phyloP scores from a whole-genome alignment of 345 rosid genomes.

The Sonneratia caseolaris region DNA sequence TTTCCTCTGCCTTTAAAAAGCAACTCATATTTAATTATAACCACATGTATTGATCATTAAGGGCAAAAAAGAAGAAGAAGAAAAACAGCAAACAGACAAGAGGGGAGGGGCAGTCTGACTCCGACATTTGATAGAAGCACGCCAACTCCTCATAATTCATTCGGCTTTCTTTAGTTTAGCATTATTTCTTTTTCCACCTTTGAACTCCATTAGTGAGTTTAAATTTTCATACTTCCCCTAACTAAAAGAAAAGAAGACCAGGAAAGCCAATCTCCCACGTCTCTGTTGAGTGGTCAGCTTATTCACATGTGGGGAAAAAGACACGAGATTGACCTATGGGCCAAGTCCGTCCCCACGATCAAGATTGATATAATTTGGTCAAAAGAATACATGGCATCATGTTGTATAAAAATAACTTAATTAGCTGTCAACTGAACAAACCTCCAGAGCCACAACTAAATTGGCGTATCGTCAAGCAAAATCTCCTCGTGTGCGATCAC shows the following conservation, averaged over 20 bases:
- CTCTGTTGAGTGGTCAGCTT: neutral
- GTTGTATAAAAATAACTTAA: neutral
- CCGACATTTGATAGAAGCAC: neutral
- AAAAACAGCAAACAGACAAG: constrained; percentile 2
- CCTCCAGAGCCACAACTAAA: neutral
- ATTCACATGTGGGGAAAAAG: neutral
- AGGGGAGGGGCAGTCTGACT: neutral
- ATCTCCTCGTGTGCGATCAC: too few relatives aligned
- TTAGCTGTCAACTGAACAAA: neutral
- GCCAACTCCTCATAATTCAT: neutral
- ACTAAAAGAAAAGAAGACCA: neutral
- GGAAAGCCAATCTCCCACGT: neutral
- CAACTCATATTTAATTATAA: too few relatives aligned
- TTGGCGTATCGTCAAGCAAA: too few relatives aligned
- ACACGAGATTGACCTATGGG: neutral
- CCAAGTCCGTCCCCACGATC: neutral
- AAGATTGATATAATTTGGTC: neutral
- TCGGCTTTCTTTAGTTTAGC: neutral
- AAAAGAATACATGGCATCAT: neutral
- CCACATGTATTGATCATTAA: too few relatives aligned
- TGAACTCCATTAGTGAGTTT: neutral
- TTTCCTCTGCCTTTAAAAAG: too few relatives aligned
- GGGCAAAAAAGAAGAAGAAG: too few relatives aligned
- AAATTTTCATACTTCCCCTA: neutral
- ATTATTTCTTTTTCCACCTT: neutral